phyloP scores from a whole-genome alignment of 257 asterid species.

The Solanum piurae region DNA sequence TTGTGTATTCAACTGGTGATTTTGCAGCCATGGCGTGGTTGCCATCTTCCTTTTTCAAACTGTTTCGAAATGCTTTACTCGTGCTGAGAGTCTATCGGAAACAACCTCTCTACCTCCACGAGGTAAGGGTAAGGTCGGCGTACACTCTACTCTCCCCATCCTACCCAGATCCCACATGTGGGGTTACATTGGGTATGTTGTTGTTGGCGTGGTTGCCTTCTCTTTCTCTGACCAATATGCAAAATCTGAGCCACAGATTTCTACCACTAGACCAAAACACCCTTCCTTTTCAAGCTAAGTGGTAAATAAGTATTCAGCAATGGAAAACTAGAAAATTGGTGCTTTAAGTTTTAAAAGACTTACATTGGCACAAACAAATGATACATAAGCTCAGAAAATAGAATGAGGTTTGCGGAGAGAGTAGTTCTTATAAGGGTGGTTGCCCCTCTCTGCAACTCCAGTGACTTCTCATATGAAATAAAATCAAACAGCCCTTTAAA shows the following conservation, averaged over 20 bases:
- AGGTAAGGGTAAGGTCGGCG: background rate
- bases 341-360: background rate
- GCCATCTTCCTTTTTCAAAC: background rate
- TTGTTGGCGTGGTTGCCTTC: background rate
- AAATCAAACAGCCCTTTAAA: background rate
- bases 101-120: background rate
- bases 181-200: background rate
- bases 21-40: background rate
- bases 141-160: background rate
- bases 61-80: background rate
- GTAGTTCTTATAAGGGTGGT: background rate
- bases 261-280: background rate
- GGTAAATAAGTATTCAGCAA: background rate
- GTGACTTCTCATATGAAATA: background rate
- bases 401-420: background rate
- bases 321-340: background rate
- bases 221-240: background rate
- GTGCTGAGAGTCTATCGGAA: background rate
- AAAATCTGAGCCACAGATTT: background rate
- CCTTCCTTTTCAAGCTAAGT: background rate
- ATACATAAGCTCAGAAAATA: background rate
- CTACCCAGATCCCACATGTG: background rate
- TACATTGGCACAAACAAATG: background rate
- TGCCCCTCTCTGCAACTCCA: background rate
- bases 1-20: background rate